phyloP scores from a whole-genome alignment of 768 basidiomycete genomes.

The Leccinum truebloodii region DNA sequence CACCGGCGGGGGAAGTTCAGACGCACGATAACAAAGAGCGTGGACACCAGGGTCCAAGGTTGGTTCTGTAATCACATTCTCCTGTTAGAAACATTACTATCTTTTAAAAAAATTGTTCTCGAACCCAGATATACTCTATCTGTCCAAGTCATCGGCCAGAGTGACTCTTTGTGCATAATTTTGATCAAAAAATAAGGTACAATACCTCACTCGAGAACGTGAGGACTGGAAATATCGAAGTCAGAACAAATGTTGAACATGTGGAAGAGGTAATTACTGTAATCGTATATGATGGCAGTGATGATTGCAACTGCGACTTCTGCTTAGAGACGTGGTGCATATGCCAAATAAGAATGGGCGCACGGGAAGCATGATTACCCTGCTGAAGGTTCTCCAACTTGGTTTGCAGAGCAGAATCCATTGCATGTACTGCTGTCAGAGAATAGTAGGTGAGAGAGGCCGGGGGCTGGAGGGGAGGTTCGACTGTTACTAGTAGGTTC shows the following conservation, averaged over 20 bases:
- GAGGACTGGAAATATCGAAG: background rate
- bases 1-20: background rate
- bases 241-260: background rate
- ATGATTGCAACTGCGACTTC: background rate
- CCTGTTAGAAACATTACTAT: background rate
- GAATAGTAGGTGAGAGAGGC: no score
- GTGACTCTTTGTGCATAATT: no score
- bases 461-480: no score
- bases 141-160: background rate
- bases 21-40: background rate
- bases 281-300: background rate
- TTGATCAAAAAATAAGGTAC: background rate
- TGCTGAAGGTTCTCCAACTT: background rate
- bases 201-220: background rate
- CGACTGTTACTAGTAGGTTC: background rate
- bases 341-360: background rate
- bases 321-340: background rate
- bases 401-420: background rate
- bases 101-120: background rate
- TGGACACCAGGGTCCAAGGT: background rate
- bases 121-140: background rate
- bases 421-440: background rate
- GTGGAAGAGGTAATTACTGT: background rate
- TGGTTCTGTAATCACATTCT: background rate
- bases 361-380: fast-evolving